Evolutionary conservation across 257 asterid genomes (phyloP).

Genomic region (Vinca minor): DNA sequence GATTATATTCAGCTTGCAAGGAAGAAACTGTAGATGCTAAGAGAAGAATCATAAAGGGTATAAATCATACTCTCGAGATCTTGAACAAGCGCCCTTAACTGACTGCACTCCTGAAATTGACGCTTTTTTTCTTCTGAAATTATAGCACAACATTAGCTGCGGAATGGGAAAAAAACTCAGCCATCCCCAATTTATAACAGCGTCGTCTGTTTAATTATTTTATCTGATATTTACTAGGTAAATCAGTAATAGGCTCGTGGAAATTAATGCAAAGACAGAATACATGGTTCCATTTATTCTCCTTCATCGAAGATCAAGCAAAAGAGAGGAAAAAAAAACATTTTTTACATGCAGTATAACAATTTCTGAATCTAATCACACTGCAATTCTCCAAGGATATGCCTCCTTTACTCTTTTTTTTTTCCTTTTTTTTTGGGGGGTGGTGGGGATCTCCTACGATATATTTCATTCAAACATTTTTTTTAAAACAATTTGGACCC

Average conservation of each 20-base stretch:
- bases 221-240: background rate
- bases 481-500: slow-evolving; percentile 2
- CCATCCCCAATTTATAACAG: background rate
- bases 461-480: background rate
- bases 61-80: slow-evolving; percentile 68
- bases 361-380: background rate
- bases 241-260: no score
- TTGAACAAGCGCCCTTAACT: slow-evolving; percentile 74
- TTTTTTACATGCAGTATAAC: background rate
- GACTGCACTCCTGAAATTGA: slow-evolving; percentile 62
- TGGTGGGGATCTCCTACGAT: background rate
- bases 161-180: background rate
- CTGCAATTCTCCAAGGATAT: no score
- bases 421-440: no score
- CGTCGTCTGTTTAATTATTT: background rate
- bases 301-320: background rate
- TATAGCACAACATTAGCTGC: slow-evolving; percentile 7
- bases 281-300: background rate
- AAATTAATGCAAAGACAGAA: background rate
- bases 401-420: no score
- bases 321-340: background rate
- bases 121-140: slow-evolving; percentile 70
- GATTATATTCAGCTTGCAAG: background rate
- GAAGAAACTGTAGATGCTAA: slow-evolving; percentile 11
- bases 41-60: slow-evolving; percentile 12